A percentile compares a stretch with the other conserved stretches of the same genome.
Evolutionary conservation across 805 yeast species (phyloP).

Genomic region (Spathaspora passalidarum): DNA sequence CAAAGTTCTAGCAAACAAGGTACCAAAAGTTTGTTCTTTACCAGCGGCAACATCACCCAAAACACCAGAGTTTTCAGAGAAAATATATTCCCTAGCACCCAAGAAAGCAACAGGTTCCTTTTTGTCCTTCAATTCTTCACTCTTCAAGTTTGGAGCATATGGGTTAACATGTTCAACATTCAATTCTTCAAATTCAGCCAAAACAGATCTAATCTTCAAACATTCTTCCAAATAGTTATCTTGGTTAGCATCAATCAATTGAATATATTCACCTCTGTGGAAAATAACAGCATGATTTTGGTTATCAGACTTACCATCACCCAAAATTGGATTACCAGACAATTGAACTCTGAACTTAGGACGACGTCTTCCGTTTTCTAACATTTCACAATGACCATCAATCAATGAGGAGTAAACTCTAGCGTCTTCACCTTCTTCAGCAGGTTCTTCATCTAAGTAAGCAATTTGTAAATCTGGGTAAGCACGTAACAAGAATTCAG

Average conservation of each 20-base stretch:
- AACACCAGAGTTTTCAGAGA: conserved; percentile 79
- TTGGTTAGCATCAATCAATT: conserved; percentile 80
- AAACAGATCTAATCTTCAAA: conserved; percentile 67
- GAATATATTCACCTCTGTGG: conserved; percentile 78
- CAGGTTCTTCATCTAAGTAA: conserved; percentile 53
- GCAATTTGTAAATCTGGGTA: conserved; percentile 68
- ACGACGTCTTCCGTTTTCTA: conserved; percentile 53
- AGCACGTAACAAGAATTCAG: conserved; percentile 57
- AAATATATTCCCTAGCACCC: conserved; percentile 81
- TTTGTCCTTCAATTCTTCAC: conserved; percentile 44
- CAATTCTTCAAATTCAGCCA: conserved; percentile 73
- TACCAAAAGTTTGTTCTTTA: conserved; percentile 85
- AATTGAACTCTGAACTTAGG: conserved; percentile 64
- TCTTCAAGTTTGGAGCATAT: conserved; percentile 69
- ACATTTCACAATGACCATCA: conserved; percentile 65
- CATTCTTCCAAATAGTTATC: conserved; percentile 83
- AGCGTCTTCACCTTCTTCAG: conserved; percentile 41
- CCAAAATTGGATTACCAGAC: conserved; percentile 79
- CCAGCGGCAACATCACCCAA: conserved; percentile 87
- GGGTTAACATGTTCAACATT: conserved; percentile 69
- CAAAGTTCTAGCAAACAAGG: conserved; percentile 76
- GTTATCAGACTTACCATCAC: conserved; percentile 84
- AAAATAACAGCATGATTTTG: conserved; percentile 75
- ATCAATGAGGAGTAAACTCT: conserved; percentile 62
- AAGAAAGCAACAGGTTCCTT: conserved; percentile 71